These are phyloP conservation scores for Phytophthora sp. DNA, from an alignment of 352 stramenopile species.

Conservation along the genomic window DNA sequence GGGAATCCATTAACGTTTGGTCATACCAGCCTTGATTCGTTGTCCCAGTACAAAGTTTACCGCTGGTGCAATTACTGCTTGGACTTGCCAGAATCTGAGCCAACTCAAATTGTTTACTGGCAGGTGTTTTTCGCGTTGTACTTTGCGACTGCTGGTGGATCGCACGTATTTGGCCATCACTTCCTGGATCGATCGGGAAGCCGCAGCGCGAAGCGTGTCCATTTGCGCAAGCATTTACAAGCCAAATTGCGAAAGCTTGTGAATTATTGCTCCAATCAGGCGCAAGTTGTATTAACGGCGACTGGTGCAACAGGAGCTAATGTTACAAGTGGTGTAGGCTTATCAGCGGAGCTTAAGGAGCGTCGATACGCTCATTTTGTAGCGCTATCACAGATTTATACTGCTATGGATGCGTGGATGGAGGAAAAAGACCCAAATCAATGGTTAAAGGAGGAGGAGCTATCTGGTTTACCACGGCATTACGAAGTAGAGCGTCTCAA, in stretches of 20 bases:
- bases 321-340: slow-evolving; percentile 5
- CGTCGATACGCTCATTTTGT: slow-evolving; percentile 60
- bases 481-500: slow-evolving; percentile 75
- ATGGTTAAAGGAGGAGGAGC: slow-evolving; percentile 77
- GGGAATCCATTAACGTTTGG: slow-evolving; percentile 36
- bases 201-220: slow-evolving; percentile 43
- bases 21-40: slow-evolving; percentile 63
- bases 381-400: slow-evolving; percentile 70
- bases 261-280: slow-evolving; percentile 71
- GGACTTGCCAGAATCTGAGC: slow-evolving; percentile 57
- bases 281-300: slow-evolving; percentile 60
- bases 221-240: slow-evolving; percentile 60
- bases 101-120: slow-evolving; percentile 68
- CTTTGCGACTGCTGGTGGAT: slow-evolving; percentile 57
- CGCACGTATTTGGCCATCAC: slow-evolving; percentile 64
- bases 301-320: slow-evolving; percentile 17
- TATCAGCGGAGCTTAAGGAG: slow-evolving; percentile 43
- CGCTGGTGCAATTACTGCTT: slow-evolving; percentile 73
- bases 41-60: slow-evolving; percentile 73
- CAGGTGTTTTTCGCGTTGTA: slow-evolving; percentile 78
- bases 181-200: slow-evolving; percentile 55
- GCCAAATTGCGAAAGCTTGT: slow-evolving; percentile 57
- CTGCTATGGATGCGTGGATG: slow-evolving; percentile 88
- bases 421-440: slow-evolving; percentile 82
- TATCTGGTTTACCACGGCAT: slow-evolving; percentile 71